These are phyloP conservation scores for Fistulifera pelliculosa DNA, from an alignment of 108 stramenopile species.

Conservation along the genomic window DNA sequence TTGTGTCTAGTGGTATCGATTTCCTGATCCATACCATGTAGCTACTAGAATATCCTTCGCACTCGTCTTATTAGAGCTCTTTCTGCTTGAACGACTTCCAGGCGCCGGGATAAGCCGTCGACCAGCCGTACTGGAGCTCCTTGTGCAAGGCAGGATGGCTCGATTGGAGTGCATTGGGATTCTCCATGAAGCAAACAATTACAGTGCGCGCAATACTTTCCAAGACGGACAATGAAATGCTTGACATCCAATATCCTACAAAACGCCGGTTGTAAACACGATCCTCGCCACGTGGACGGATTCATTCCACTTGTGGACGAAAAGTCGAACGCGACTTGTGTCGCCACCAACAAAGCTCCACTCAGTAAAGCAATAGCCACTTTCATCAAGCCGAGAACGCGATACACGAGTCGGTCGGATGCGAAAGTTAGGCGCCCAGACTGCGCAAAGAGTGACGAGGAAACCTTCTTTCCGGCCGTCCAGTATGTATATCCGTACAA, in stretches of 20 bases:
- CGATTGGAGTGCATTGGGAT: constrained; percentile 42
- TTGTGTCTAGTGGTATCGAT: too few relatives aligned
- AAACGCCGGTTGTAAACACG: constrained; percentile 6
- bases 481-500: constrained; percentile 73
- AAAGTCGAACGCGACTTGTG: background rate
- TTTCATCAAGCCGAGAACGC: constrained; percentile 32
- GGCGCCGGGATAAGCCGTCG: constrained; percentile 47
- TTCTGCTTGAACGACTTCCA: constrained; percentile 15
- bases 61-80: too few relatives aligned
- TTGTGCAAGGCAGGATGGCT: constrained; percentile 55
- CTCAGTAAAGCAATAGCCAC: constrained; percentile 46
- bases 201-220: constrained; percentile 68
- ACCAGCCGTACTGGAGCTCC: constrained; percentile 51
- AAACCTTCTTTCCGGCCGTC: constrained; percentile 48
- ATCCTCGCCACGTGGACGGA: background rate
- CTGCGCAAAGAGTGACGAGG: constrained; percentile 35
- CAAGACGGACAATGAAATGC: constrained; percentile 35
- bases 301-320: background rate
- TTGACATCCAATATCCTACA: constrained; percentile 16
- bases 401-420: constrained; percentile 44
- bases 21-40: too few relatives aligned
- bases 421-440: constrained; percentile 63
- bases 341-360: constrained; percentile 22
- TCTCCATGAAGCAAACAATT: constrained; percentile 83
- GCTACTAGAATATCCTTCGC: too few relatives aligned